Evolutionary conservation across 352 stramenopile genomes (phyloP).

Genomic region (Pythium catenulatum): DNA sequence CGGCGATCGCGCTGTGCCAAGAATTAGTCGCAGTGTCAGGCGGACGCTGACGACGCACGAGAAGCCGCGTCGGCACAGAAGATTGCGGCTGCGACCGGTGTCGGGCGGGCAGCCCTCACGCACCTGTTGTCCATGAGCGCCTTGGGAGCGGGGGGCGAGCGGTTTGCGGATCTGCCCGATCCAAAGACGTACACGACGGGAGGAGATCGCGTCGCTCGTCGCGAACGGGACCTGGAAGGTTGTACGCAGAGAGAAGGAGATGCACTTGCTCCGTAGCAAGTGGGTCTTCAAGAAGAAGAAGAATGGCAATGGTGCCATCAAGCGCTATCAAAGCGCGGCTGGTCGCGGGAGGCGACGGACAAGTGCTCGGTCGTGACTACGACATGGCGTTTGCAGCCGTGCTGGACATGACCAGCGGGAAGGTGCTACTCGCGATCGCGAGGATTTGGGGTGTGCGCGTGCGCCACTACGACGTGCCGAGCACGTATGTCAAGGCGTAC

Average conservation of each 20-base stretch:
- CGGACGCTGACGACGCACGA: neutral
- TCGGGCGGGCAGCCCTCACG: too few species aligned
- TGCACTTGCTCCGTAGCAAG: conserved; percentile 46
- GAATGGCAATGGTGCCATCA: conserved; percentile 4
- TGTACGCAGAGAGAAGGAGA: neutral
- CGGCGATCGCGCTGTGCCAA: neutral
- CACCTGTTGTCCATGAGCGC: neutral
- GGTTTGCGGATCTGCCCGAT: neutral
- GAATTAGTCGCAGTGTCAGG: neutral
- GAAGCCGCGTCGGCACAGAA: neutral
- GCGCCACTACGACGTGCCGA: conserved; percentile 61
- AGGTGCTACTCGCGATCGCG: conserved; percentile 42
- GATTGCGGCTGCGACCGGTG: neutral
- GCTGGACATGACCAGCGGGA: conserved; percentile 56
- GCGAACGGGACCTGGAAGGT: neutral
- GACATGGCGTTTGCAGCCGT: conserved; percentile 56
- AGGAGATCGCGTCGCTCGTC: neutral
- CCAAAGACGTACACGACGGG: neutral
- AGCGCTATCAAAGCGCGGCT: conserved; percentile 51
- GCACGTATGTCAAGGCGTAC: conserved; percentile 61
- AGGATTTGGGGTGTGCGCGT: conserved; percentile 48
- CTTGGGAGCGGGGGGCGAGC: neutral
- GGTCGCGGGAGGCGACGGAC: conserved; percentile 50
- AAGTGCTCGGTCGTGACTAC: conserved; percentile 53
- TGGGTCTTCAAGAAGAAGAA: conserved; percentile 64